Percentiles rank a stretch among this genome's conserved stretches.
Conservation (phyloP, 208 protist genomes). For the Acanthamoeba culbertsoni region DNA sequence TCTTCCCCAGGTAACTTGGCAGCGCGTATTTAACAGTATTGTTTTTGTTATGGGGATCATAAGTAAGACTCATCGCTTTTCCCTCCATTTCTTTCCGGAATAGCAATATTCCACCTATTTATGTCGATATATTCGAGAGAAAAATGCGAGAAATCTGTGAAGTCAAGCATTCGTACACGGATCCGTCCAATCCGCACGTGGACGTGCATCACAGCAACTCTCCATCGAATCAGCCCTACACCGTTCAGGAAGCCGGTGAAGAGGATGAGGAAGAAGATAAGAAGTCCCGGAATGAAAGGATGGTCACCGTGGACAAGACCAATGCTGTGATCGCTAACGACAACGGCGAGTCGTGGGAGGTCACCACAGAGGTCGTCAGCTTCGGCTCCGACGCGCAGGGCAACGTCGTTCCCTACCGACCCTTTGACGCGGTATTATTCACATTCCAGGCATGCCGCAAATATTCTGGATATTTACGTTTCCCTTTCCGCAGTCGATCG, state of each 20-base stretch:
- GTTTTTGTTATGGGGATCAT: background rate
- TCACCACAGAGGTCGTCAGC: background rate
- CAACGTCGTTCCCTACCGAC: background rate
- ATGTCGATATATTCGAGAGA: background rate
- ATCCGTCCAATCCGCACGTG: background rate
- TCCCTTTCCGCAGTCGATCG: background rate
- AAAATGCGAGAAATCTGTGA: background rate
- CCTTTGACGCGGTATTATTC: background rate
- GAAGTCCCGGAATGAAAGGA: background rate
- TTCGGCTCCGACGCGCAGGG: background rate
- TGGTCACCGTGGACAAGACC: background rate
- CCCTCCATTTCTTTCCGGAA: too few species aligned
- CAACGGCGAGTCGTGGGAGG: background rate
- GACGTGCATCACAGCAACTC: background rate
- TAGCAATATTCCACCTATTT: conserved; percentile 2
- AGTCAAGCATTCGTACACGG: background rate
- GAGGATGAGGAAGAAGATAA: background rate
- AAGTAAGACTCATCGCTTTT: too few species aligned
- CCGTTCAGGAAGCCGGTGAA: background rate
- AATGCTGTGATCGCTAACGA: background rate
- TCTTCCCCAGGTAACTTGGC: background rate
- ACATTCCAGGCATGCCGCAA: background rate
- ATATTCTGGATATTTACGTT: background rate
- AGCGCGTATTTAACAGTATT: background rate
- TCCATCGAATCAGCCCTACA: background rate